phyloP scores from a whole-genome alignment of 2,329 filamentous ascomycete species.

The Hymenoscyphus scutula region DNA sequence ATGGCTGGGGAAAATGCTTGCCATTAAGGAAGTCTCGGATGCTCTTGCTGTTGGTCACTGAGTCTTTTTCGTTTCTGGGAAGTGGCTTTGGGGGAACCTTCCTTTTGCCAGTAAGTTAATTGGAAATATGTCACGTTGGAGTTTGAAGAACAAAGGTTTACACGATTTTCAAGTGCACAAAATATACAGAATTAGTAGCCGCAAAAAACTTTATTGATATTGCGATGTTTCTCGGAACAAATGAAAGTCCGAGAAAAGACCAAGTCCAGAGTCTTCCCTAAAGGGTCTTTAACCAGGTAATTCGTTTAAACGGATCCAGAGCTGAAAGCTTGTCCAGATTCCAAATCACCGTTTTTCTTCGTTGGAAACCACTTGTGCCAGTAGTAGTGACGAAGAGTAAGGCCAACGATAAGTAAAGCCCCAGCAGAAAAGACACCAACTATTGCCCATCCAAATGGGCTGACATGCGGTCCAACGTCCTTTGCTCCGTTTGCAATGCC shows the following conservation, averaged over 20 bases:
- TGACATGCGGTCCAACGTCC: neutral
- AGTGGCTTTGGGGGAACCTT: neutral
- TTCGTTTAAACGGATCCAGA: neutral
- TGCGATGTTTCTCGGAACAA: neutral
- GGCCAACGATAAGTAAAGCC: neutral
- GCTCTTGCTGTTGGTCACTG: neutral
- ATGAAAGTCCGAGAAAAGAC: neutral
- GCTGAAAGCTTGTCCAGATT: neutral
- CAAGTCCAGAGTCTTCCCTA: neutral
- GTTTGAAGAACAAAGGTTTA: too few relatives aligned
- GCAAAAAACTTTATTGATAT: too few relatives aligned
- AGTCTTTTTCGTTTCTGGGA: neutral
- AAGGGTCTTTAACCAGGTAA: neutral
- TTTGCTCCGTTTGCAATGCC: neutral
- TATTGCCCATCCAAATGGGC: neutral
- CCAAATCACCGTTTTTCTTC: neutral
- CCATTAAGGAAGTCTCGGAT: neutral
- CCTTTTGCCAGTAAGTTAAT: too few relatives aligned
- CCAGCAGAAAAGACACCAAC: neutral
- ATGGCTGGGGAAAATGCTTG: conserved; percentile 3
- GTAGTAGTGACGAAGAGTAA: neutral
- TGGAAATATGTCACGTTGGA: too few relatives aligned
- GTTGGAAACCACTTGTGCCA: neutral
- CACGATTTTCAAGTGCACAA: too few relatives aligned
- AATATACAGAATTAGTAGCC: too few relatives aligned